Conservation (phyloP, 2,329 filamentous ascomycete species). For the Cryphonectria japonica region DNA sequence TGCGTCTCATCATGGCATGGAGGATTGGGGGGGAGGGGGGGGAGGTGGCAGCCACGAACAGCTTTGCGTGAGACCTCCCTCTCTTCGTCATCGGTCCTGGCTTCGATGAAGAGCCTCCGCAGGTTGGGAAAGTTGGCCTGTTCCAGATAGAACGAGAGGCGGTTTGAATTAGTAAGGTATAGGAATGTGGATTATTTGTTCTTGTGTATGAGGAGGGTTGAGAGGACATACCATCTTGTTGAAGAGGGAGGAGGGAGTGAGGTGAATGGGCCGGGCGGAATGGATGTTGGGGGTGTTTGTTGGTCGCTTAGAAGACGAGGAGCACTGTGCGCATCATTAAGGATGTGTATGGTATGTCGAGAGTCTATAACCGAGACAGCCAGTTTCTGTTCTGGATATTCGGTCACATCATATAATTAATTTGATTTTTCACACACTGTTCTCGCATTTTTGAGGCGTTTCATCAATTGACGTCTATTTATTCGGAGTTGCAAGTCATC, state of each 20-base stretch:
- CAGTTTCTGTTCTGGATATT: background rate
- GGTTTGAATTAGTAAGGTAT: background rate
- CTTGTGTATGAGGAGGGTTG: background rate
- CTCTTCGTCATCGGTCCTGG: slow-evolving; percentile 53
- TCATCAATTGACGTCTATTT: background rate
- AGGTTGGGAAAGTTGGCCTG: slow-evolving; percentile 32
- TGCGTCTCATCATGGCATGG: background rate
- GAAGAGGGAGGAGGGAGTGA: background rate
- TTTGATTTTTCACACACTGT: background rate
- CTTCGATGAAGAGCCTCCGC: slow-evolving; percentile 25
- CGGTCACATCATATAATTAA: background rate
- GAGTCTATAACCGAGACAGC: background rate
- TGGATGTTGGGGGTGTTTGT: background rate
- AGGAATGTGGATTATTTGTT: background rate
- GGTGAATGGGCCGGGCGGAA: background rate
- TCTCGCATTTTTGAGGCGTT: background rate
- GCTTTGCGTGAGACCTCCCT: slow-evolving; percentile 92
- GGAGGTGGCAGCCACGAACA: slow-evolving; percentile 49
- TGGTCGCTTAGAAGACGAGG: background rate
- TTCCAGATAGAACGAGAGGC: background rate
- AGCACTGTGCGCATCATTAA: background rate
- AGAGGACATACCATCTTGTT: background rate
- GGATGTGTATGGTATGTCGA: background rate
- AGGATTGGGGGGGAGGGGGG: background rate
- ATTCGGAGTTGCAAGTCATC: background rate